Percentiles rank a stretch among this genome's conserved stretches.
Evolutionary conservation across 2,329 filamentous ascomycete genomes (phyloP).

Genomic region (Furcasterigmium sp.): DNA sequence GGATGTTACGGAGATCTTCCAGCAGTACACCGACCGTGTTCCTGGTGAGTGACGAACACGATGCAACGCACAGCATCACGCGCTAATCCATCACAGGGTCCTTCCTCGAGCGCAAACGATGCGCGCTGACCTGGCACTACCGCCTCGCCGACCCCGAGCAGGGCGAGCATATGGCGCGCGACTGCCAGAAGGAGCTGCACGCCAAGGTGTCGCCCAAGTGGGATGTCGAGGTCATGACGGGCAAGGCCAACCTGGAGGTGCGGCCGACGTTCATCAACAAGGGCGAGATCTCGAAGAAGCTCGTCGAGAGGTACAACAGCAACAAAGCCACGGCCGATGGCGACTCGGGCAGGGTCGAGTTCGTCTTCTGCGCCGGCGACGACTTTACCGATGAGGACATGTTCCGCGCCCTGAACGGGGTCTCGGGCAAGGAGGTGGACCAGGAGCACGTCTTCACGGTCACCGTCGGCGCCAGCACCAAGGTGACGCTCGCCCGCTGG

Average conservation of each 20-base stretch:
- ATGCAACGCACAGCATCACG: too few species aligned
- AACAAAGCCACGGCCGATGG: conserved; percentile 37
- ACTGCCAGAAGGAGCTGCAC: conserved; percentile 79
- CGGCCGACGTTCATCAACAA: conserved; percentile 98
- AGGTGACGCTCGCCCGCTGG: conserved; percentile 86
- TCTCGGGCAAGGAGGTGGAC: conserved; percentile 48
- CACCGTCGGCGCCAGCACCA: conserved; percentile 85
- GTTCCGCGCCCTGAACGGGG: conserved; percentile 74
- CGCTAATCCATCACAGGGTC: conserved; percentile 52
- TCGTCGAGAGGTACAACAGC: conserved; percentile 68
- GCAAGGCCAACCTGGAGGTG: conserved; percentile 95
- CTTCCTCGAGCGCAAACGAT: conserved; percentile 90
- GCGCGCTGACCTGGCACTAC: conserved; percentile 96
- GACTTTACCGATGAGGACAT: conserved; percentile 97
- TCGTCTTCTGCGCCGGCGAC: conserved; percentile 87
- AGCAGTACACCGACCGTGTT: conserved; percentile 81
- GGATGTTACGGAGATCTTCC: conserved; percentile 78
- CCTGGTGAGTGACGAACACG: conserved; percentile 53
- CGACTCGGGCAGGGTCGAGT: conserved; percentile 59
- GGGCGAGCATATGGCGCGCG: conserved; percentile 70
- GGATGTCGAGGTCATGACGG: conserved; percentile 94
- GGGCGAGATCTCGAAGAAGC: conserved; percentile 83
- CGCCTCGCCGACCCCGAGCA: conserved; percentile 84
- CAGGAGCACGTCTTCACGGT: conserved; percentile 77
- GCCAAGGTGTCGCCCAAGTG: conserved; percentile 69